phyloP scores from a whole-genome alignment of 164 flowering plant species.

The Paratinospora sagittata region DNA sequence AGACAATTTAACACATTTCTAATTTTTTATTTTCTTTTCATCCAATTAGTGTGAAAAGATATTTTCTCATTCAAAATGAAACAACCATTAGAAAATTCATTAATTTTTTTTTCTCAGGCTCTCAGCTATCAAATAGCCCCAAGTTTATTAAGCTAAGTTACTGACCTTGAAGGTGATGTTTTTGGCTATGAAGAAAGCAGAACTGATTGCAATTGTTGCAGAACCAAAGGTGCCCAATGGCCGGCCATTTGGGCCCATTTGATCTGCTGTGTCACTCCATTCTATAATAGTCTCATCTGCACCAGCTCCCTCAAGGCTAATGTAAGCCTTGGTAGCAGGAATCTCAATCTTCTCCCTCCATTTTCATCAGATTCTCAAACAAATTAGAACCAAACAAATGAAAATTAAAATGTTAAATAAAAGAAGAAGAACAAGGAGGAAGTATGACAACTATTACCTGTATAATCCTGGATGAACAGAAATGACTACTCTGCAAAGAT shows the following conservation, averaged over 20 bases:
- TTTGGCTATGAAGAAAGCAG: slow-evolving; percentile 84
- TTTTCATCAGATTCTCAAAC: not conserved
- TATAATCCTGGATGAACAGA: slow-evolving; percentile 40
- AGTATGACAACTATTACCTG: too few species aligned
- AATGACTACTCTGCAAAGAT: slow-evolving; percentile 44
- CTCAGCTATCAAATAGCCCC: too few species aligned
- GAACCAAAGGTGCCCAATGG: slow-evolving; percentile 82
- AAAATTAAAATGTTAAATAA: too few species aligned
- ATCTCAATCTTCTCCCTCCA: slow-evolving; percentile 89
- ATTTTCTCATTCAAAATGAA: too few species aligned
- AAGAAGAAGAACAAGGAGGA: too few species aligned
- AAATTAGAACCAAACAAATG: too few species aligned
- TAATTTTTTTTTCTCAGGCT: not conserved
- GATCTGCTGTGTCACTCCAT: slow-evolving; percentile 95
- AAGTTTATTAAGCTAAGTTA: too few species aligned
- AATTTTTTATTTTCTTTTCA: too few species aligned
- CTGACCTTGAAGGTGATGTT: slow-evolving; percentile 94
- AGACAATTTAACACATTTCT: too few species aligned
- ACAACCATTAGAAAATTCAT: not conserved
- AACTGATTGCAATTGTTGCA: slow-evolving; percentile 91
- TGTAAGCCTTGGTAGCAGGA: slow-evolving; percentile 65
- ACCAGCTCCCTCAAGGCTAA: slow-evolving; percentile 88
- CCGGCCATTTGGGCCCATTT: slow-evolving; percentile 55
- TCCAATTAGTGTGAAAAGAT: too few species aligned
- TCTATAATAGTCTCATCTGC: slow-evolving; percentile 87